These are phyloP conservation scores for Penstemon newberryi DNA, from an alignment of 257 asterid species.

Conservation along the genomic window DNA sequence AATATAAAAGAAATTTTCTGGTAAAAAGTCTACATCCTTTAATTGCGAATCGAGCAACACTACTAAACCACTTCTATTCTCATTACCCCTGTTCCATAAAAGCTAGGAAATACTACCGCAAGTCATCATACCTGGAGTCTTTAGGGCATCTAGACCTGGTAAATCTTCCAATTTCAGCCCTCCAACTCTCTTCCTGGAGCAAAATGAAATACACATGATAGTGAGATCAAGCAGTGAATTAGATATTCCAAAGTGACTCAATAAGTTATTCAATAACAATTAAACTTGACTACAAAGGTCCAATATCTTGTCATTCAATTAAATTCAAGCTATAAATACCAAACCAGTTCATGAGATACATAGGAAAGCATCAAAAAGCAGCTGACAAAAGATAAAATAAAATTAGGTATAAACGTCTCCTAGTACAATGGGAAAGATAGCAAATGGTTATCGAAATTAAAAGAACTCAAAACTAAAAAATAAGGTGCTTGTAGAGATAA, in stretches of 20 bases:
- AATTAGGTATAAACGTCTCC: neutral
- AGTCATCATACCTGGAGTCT: slow-evolving; percentile 71
- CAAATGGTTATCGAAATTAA: too few relatives aligned
- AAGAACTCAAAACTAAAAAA: neutral
- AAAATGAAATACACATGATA: slow-evolving; percentile 22
- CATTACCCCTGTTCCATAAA: slow-evolving; percentile 6
- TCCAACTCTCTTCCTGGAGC: slow-evolving; percentile 86
- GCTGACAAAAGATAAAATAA: neutral
- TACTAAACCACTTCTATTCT: too few relatives aligned
- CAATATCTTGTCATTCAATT: neutral
- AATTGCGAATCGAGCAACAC: neutral
- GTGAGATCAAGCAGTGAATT: neutral
- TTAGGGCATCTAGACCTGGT: slow-evolving; percentile 86
- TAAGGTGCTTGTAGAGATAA: neutral
- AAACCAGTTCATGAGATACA: slow-evolving; percentile 5
- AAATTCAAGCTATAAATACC: slow-evolving; percentile 13
- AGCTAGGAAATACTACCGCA: slow-evolving; percentile 2
- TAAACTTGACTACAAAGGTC: neutral
- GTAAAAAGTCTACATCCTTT: slow-evolving; percentile 12
- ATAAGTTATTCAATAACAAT: slow-evolving; percentile 4
- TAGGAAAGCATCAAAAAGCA: slow-evolving; percentile 5
- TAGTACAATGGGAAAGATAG: neutral
- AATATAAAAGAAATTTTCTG: slow-evolving; percentile 19
- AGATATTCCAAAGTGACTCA: slow-evolving; percentile 19
- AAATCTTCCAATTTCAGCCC: slow-evolving; percentile 90